A percentile compares a stretch with the other conserved stretches of the same genome.
phyloP scores from a whole-genome alignment of 2,329 filamentous ascomycete species.

The Xylaria sp. region DNA sequence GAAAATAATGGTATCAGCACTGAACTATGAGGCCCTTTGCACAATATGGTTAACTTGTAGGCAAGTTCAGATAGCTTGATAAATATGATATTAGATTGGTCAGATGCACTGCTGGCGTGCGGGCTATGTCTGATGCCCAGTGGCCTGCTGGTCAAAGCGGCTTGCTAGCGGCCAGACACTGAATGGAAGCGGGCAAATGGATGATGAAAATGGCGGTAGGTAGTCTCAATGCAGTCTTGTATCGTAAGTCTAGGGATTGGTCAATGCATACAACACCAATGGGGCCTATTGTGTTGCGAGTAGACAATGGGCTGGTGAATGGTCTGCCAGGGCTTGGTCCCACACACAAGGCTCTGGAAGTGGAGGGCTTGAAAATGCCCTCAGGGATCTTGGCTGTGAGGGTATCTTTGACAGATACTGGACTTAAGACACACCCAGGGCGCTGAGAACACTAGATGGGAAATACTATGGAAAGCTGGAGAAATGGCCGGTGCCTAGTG shows the following conservation, averaged over 20 bases:
- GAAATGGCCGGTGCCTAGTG: background rate
- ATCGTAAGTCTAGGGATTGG: background rate
- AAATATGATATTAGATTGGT: slow-evolving; percentile 13
- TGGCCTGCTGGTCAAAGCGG: slow-evolving; percentile 15
- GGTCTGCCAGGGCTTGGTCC: background rate
- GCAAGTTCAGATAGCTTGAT: background rate
- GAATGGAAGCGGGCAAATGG: slow-evolving; percentile 7
- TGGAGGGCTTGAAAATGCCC: background rate
- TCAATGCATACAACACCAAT: slow-evolving; percentile 1
- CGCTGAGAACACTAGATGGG: background rate
- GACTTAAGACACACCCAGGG: background rate
- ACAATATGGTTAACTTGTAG: slow-evolving; percentile 10
- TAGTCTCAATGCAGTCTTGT: background rate
- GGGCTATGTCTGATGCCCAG: background rate
- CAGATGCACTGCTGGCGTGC: background rate
- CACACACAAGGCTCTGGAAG: background rate
- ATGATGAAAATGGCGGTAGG: slow-evolving; percentile 6
- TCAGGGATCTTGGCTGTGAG: background rate
- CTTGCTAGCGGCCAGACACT: slow-evolving; percentile 12
- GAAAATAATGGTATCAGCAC: slow-evolving; percentile 2
- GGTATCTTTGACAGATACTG: background rate
- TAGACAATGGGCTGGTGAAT: background rate
- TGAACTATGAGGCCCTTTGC: slow-evolving; percentile 3
- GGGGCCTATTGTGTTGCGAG: background rate
- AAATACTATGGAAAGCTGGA: slow-evolving; percentile 10